Evolutionary conservation across 1,139 yeast genomes (phyloP).

Genomic region (Lizanozyma gosingica): DNA sequence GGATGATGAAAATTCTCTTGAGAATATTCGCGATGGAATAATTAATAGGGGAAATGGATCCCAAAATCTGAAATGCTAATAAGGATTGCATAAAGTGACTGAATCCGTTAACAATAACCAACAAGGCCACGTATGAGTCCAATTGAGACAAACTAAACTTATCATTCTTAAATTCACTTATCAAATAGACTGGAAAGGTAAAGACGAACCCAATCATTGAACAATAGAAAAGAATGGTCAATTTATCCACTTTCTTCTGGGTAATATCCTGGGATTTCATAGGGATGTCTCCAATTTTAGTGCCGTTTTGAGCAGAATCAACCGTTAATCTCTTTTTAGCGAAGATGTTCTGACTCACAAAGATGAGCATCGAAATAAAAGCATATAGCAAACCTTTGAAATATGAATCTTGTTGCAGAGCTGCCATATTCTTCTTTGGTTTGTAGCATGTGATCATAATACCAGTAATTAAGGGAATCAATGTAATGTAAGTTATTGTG

Average conservation of each 20-base stretch:
- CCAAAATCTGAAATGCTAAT: constrained; percentile 83
- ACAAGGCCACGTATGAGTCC: constrained; percentile 18
- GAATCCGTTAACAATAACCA: constrained; percentile 56
- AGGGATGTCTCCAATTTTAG: constrained; percentile 7
- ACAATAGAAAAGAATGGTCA: constrained; percentile 77
- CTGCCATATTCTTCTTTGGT: constrained; percentile 14
- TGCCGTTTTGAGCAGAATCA: constrained; percentile 10
- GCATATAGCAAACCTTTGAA: constrained; percentile 66
- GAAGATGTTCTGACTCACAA: constrained; percentile 86
- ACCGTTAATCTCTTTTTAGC: constrained; percentile 72
- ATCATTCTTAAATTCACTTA: constrained; percentile 47
- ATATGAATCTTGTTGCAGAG: constrained; percentile 28
- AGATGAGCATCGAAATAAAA: constrained; percentile 70
- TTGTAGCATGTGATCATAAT: constrained; percentile 77
- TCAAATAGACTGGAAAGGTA: constrained; percentile 70
- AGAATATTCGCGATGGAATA: constrained; percentile 85
- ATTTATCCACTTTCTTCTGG: constrained; percentile 57
- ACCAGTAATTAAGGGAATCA: constrained; percentile 70
- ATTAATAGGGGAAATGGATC: constrained; percentile 77
- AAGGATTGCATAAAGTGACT: constrained; percentile 81
- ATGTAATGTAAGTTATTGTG: constrained; percentile 61
- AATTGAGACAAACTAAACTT: constrained; percentile 26
- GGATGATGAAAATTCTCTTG: constrained; percentile 79
- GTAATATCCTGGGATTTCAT: constrained; percentile 10
- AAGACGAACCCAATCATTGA: constrained; percentile 70